A percentile compares a stretch with the other conserved stretches of the same genome.
These are phyloP conservation scores for Leccinum arenicola DNA, from an alignment of 768 basidiomycete genomes.

Conservation along the genomic window DNA sequence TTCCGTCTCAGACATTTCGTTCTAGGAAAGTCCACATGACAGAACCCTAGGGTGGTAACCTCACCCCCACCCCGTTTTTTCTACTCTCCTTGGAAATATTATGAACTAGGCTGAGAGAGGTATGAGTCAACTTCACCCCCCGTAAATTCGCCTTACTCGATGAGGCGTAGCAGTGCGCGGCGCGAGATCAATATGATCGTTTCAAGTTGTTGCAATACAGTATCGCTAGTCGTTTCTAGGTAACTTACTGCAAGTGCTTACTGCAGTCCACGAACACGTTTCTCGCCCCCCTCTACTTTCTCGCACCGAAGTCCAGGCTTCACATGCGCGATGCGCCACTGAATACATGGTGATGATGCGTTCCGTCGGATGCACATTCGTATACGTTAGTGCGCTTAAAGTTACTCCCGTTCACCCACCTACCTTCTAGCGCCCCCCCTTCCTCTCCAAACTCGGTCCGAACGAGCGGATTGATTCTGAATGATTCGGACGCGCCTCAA, in stretches of 20 bases:
- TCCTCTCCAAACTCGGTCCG: not conserved
- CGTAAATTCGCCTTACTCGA: not conserved
- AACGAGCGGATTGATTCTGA: not conserved
- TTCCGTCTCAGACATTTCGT: not conserved
- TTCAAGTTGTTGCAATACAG: not conserved
- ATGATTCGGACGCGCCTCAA: not conserved
- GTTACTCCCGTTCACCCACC: not conserved
- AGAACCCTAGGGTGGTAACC: not conserved
- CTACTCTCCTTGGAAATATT: not conserved
- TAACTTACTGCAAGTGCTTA: not conserved
- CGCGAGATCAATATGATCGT: not conserved
- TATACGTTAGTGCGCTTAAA: not conserved
- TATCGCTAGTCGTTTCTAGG: not conserved
- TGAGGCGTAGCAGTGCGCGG: not conserved
- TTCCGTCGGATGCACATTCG: not conserved
- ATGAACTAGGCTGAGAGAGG: not conserved
- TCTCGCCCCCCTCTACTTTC: not conserved
- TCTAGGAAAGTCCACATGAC: conserved; percentile 1
- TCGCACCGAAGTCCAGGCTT: not conserved
- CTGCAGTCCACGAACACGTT: not conserved
- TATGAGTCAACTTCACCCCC: not conserved
- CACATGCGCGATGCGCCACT: not conserved
- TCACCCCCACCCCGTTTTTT: not conserved
- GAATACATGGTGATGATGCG: not conserved
- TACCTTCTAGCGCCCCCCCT: not conserved